Percentiles rank a stretch among this genome's conserved stretches.
Conservation (phyloP, 2,329 filamentous ascomycete species). For the Cladosporium austrohemisphaericum region DNA sequence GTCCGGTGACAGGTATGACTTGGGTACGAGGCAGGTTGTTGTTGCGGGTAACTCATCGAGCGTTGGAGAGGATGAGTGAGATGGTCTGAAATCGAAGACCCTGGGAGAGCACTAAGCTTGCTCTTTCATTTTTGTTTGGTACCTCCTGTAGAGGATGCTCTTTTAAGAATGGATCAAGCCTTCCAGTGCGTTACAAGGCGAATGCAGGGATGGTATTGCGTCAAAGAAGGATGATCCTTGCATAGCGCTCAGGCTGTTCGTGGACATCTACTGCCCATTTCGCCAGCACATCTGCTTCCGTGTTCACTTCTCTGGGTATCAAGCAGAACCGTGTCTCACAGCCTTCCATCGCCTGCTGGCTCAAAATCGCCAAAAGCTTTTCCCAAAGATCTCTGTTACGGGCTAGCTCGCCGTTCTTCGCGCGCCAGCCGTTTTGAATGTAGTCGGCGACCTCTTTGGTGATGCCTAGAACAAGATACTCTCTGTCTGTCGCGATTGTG, state of each 20-base stretch:
- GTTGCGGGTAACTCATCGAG: neutral
- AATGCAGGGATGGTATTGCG: no score
- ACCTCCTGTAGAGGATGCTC: no score
- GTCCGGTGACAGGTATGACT: conserved; percentile 21
- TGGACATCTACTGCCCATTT: neutral
- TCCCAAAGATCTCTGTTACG: neutral
- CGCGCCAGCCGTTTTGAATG: neutral
- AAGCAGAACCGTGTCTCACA: neutral
- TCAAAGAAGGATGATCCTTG: no score
- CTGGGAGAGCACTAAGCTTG: no score
- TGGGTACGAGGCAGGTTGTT: conserved; percentile 19
- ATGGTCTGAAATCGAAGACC: no score
- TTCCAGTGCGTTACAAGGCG: no score
- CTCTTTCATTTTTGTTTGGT: neutral
- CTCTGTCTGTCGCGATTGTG: neutral
- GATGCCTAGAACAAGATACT: neutral
- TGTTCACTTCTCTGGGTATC: neutral
- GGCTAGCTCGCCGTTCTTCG: neutral
- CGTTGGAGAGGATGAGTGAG: neutral
- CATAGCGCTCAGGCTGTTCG: neutral
- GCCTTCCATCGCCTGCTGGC: neutral
- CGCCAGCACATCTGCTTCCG: neutral
- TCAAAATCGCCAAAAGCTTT: neutral
- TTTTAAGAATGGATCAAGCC: no score
- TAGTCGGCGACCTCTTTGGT: neutral